A percentile compares a stretch with the other conserved stretches of the same genome.
phyloP scores from a whole-genome alignment of 352 stramenopile species.

The Aphanomyces stellatus region DNA sequence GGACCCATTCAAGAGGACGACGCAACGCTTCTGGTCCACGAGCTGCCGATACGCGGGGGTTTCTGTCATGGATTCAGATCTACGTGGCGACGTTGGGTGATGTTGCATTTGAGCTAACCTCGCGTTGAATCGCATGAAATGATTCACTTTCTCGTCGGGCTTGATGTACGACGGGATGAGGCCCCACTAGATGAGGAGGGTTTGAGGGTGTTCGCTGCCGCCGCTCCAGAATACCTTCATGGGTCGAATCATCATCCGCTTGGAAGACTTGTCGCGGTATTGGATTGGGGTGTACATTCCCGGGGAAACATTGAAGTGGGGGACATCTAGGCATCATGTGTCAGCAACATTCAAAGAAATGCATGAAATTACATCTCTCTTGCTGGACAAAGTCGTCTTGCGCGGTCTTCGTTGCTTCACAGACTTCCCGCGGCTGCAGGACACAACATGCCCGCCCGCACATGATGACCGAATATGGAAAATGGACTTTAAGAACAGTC shows the following conservation, averaged over 20 bases:
- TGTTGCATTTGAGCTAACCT: slow-evolving; percentile 29
- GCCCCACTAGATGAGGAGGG: slow-evolving; percentile 40
- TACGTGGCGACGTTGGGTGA: slow-evolving; percentile 19
- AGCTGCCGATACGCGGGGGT: slow-evolving; percentile 65
- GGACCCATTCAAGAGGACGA: slow-evolving; percentile 76
- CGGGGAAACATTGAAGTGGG: slow-evolving; percentile 3
- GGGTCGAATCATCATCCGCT: not conserved
- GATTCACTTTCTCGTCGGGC: slow-evolving; percentile 53
- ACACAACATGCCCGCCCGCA: slow-evolving; percentile 60
- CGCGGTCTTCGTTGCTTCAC: slow-evolving; percentile 35
- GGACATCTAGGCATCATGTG: not conserved
- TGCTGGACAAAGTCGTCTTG: slow-evolving; percentile 45
- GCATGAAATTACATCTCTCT: slow-evolving; percentile 50
- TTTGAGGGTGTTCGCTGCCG: no score
- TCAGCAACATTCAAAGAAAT: not conserved
- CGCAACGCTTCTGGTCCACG: slow-evolving; percentile 60
- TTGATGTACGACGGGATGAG: slow-evolving; percentile 80
- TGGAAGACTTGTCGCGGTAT: not conserved
- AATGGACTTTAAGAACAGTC: no score
- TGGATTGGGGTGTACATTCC: slow-evolving; percentile 13
- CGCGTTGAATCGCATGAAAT: slow-evolving; percentile 84
- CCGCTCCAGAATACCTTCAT: slow-evolving; percentile 12
- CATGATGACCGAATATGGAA: slow-evolving; percentile 36
- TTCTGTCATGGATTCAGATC: slow-evolving; percentile 60
- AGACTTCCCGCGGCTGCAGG: slow-evolving; percentile 44